phyloP scores from a whole-genome alignment of 805 yeast genomes.

The Nakazawaea anatomiae region DNA sequence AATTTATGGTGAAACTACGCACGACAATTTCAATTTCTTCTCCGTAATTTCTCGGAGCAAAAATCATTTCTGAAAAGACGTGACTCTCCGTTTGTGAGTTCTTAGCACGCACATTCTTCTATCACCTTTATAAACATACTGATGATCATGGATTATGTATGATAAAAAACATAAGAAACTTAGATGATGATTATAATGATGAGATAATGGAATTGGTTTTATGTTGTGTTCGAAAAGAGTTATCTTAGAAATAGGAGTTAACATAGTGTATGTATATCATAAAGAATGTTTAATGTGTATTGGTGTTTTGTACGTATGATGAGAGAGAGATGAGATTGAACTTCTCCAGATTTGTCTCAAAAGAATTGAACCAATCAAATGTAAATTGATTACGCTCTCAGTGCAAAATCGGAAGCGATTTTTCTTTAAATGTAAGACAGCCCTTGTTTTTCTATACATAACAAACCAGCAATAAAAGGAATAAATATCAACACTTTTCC shows the following conservation, averaged over 20 bases:
- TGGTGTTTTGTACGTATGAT: not conserved
- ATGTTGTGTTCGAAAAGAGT: not conserved
- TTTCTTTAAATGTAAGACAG: not conserved
- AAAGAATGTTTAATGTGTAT: not conserved
- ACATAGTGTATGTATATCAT: not conserved
- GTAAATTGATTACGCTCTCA: slow-evolving; percentile 5
- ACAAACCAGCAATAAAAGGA: too few species aligned
- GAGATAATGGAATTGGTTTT: not conserved
- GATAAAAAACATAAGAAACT: too few species aligned
- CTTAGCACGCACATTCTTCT: too few species aligned
- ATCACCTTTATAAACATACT: too few species aligned
- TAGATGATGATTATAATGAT: not conserved
- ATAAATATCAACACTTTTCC: too few species aligned
- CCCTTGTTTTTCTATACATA: not conserved
- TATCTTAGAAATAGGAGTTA: not conserved
- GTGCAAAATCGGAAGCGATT: not conserved
- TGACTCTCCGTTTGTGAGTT: not conserved
- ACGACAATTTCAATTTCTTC: too few species aligned
- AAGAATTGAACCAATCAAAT: slow-evolving; percentile 7
- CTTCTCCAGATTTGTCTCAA: not conserved
- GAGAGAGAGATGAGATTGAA: not conserved
- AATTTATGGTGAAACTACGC: too few species aligned
- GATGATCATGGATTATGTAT: too few species aligned
- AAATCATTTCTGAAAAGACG: not conserved
- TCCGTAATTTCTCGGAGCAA: not conserved